Percentiles rank a stretch among this genome's conserved stretches.
Conservation (phyloP, 306 rosid genomes). For the Amphicarpaea edgeworthii region DNA sequence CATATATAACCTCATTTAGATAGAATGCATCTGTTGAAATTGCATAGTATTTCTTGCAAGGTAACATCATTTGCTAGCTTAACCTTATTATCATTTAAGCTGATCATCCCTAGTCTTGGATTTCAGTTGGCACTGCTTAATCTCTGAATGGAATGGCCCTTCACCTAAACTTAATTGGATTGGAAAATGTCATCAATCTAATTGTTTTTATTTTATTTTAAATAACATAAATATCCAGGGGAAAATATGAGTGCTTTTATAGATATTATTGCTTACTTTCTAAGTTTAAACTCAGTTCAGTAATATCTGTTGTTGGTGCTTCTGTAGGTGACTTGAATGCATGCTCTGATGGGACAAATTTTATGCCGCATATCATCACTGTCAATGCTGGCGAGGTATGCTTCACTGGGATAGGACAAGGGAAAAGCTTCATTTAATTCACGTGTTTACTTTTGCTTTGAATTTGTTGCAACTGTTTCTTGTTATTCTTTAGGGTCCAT, state of each 20-base stretch:
- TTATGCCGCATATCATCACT: constrained; percentile 82
- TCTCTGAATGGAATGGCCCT: constrained; percentile 11
- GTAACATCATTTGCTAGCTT: background rate
- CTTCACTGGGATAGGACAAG: constrained; percentile 16
- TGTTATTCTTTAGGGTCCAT: background rate
- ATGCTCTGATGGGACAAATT: constrained; percentile 64
- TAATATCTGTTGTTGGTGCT: constrained; percentile 37
- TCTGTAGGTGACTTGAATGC: constrained; percentile 67
- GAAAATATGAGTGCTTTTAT: background rate
- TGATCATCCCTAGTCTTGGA: constrained; percentile 4
- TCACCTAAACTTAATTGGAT: background rate
- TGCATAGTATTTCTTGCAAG: background rate
- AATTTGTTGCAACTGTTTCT: background rate
- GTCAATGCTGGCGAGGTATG: constrained; percentile 87
- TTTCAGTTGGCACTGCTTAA: background rate
- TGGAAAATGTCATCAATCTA: too few species aligned
- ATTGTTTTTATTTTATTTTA: background rate
- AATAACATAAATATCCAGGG: background rate
- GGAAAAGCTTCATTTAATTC: constrained; percentile 28
- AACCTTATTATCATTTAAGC: background rate
- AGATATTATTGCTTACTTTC: background rate
- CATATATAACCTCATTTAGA: constrained; percentile 8
- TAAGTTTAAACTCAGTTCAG: constrained; percentile 20
- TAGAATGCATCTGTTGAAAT: constrained; percentile 25
- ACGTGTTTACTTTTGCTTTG: background rate